Conservation (phyloP, 345 rosid species). For the Gossypium arboreum region DNA sequence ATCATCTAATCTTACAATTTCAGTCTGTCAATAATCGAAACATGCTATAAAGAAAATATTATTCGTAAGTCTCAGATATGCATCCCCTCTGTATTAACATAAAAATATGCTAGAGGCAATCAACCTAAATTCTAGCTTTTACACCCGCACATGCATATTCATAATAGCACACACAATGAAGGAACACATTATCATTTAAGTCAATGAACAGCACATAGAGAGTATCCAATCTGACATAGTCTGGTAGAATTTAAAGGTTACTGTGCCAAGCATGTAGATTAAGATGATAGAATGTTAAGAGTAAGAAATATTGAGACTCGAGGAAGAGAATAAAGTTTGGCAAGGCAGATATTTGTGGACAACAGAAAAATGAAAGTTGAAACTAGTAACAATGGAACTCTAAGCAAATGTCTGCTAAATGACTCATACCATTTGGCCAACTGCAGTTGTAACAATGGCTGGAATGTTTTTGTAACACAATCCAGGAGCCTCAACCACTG, state of each 20-base stretch:
- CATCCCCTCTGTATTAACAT: not conserved
- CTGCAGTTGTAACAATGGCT: constrained; percentile 49
- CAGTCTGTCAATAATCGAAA: not conserved
- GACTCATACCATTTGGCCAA: constrained; percentile 74
- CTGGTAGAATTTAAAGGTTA: not conserved
- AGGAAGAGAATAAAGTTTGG: not conserved
- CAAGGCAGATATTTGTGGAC: not conserved
- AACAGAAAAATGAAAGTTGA: not conserved
- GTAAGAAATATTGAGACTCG: not conserved
- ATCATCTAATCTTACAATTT: not conserved
- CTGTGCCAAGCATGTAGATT: not conserved
- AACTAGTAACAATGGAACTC: constrained; percentile 10
- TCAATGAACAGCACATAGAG: not conserved
- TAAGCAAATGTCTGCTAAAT: constrained; percentile 1
- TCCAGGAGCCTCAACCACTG: constrained; percentile 49
- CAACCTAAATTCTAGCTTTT: not conserved
- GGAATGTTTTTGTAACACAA: constrained; percentile 43
- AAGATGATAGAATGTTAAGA: not conserved
- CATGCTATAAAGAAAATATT: too few species aligned
- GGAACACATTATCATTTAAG: not conserved
- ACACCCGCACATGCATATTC: not conserved
- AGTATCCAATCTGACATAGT: not conserved
- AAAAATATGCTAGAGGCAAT: not conserved
- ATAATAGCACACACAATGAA: not conserved
- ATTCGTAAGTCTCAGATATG: too few species aligned